phyloP scores from a whole-genome alignment of 2,329 filamentous ascomycete genomes.

The Didymella arachidicola region DNA sequence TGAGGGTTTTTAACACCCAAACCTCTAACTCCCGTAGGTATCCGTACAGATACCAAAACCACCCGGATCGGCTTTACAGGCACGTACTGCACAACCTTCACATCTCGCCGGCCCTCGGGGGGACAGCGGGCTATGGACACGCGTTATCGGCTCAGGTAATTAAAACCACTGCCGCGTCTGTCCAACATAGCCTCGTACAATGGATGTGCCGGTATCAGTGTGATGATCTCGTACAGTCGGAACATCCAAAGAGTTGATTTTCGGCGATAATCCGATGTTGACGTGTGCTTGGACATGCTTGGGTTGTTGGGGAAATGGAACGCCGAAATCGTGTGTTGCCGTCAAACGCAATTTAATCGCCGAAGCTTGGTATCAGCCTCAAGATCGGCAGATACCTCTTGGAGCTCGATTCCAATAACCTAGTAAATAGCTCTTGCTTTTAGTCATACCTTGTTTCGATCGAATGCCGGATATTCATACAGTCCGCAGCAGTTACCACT shows the following conservation, averaged over 20 bases:
- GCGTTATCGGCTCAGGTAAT: not conserved
- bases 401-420: not conserved
- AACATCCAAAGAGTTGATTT: not conserved
- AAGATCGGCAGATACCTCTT: not conserved
- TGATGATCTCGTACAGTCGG: not conserved
- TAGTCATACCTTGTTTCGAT: too few relatives aligned
- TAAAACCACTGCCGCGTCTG: not conserved
- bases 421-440: too few relatives aligned
- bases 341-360: not conserved
- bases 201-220: too few relatives aligned
- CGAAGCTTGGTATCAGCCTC: not conserved
- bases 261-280: too few relatives aligned
- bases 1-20: not conserved
- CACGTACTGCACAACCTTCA: not conserved
- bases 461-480: too few relatives aligned
- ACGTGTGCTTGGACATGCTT: too few relatives aligned
- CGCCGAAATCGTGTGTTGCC: not conserved
- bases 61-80: not conserved
- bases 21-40: not conserved
- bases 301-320: not conserved
- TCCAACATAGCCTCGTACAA: not conserved
- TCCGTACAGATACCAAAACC: not conserved
- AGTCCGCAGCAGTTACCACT: too few relatives aligned
- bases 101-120: slow-evolving; percentile 1
- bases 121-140: not conserved